Evolutionary conservation across 148 eudicot species (phyloP).

Genomic region (Cornus florida): DNA sequence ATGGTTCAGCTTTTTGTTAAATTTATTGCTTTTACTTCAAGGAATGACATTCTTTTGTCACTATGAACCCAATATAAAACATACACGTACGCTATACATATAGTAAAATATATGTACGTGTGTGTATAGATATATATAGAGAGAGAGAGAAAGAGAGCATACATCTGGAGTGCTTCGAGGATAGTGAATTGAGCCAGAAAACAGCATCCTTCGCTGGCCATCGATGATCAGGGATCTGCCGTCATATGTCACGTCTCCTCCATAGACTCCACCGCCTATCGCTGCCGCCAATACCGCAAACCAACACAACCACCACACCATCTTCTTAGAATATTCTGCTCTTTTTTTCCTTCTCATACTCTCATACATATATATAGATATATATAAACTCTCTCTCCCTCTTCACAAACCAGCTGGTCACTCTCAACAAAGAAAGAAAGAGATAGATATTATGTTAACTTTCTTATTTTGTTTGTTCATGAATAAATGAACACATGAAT

Average conservation of each 20-base stretch:
- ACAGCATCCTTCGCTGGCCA: constrained; percentile 43
- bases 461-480: too few species aligned
- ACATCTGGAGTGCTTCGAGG: constrained; percentile 42
- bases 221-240: constrained; percentile 40
- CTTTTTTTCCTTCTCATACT: neutral
- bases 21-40: too few species aligned
- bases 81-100: neutral
- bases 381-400: neutral
- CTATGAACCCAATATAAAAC: neutral
- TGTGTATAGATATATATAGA: neutral
- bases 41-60: neutral
- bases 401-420: neutral
- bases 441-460: too few species aligned
- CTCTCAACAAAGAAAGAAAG: neutral
- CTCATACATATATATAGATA: neutral
- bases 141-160: constrained; percentile 3
- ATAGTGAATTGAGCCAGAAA: constrained; percentile 62
- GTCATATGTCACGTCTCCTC: constrained; percentile 35
- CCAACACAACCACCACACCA: constrained; percentile 16
- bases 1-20: too few species aligned
- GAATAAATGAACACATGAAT: neutral
- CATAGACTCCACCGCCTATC: neutral
- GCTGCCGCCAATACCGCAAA: neutral
- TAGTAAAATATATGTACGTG: too few species aligned
- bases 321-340: neutral